Evolutionary conservation across 345 rosid species (phyloP), one percentile per base, ranked within the genome.

Genomic region (Corchorus olitorius): DNA sequence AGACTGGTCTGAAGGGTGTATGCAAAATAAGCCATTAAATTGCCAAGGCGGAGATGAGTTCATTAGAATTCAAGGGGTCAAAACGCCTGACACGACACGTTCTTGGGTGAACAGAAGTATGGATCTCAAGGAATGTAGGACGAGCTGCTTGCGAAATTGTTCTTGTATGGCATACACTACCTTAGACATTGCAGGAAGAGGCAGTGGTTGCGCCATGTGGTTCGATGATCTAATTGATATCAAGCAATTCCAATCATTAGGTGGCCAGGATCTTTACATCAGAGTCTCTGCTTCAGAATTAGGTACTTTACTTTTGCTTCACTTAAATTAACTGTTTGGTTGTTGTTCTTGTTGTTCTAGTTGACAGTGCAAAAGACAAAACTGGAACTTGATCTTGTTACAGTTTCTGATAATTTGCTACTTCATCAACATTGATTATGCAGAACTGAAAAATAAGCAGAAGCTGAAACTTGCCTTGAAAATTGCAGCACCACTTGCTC

Each of bases 31-130:
- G 10, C 54, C 54, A 13, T 63, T 86, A 53, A 59, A 66, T 1
- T 88, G 91, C 63, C 4, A 1, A 8, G 73, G 39, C 60, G 68
- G 68, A 49, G 87, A 85, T n/a, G 82, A 77, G 8, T 88, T 88
- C 55, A 8, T 80, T 71, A 70, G 61, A 12, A 22, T 52, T 52
- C 55, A 16, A 1, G 2, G 55, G 4, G 15, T 52, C 5, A 52
- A 52, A 52, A 11, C 19, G 58, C 58, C 58, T 11, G 58, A 53
- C 14, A 2, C 58, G 6, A 6, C n/a, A 14, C 58, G 11, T 53
- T 53, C 58, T 53, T 53, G 58, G 58, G 19, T 53, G 58, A 53
- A 13, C 19, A 53, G 14, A 53, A 53, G 58, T 14, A 53, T 53
- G 19, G 2, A 17, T 4, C 58, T 53, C 58, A 13, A 14, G 4